Conservation (phyloP, 129 eudicot genomes). For the Sambucus nigra region DNA sequence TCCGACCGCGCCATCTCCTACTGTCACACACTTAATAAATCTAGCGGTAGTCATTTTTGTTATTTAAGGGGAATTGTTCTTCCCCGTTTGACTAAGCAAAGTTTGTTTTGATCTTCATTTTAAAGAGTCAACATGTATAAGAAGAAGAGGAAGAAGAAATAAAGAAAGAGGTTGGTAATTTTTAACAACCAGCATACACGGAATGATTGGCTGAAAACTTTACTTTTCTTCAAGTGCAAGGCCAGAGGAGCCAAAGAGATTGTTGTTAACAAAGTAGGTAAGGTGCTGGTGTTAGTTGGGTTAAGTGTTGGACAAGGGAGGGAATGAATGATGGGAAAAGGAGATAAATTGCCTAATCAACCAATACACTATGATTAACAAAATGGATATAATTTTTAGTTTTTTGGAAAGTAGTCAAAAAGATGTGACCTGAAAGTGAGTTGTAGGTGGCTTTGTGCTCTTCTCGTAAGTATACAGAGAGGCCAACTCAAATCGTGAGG, state of each 20-base stretch:
- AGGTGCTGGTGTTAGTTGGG: constrained; percentile 33
- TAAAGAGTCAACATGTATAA: neutral
- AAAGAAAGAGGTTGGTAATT: constrained; percentile 2
- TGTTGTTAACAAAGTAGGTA: constrained; percentile 28
- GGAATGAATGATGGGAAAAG: constrained; percentile 7
- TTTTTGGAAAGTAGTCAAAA: neutral
- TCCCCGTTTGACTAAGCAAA: neutral
- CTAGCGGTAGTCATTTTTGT: constrained; percentile 32
- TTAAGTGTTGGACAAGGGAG: constrained; percentile 37
- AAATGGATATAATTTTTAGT: neutral
- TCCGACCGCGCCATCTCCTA: constrained; percentile 90
- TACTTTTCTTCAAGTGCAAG: constrained; percentile 28
- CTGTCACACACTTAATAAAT: constrained; percentile 74
- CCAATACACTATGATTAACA: neutral
- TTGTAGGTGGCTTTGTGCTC: neutral
- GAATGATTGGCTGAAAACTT: constrained; percentile 13
- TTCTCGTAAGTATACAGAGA: neutral
- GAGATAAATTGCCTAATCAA: neutral
- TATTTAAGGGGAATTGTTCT: neutral
- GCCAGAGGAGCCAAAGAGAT: constrained; percentile 9
- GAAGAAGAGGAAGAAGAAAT: neutral
- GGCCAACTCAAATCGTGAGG: too few species aligned
- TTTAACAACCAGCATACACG: constrained; percentile 2
- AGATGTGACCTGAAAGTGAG: too few species aligned
- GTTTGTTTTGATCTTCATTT: neutral